Percentiles rank a stretch among this genome's conserved stretches.
Evolutionary conservation across 768 basidiomycete genomes (phyloP).

Genomic region (Amanita brunnescens): DNA sequence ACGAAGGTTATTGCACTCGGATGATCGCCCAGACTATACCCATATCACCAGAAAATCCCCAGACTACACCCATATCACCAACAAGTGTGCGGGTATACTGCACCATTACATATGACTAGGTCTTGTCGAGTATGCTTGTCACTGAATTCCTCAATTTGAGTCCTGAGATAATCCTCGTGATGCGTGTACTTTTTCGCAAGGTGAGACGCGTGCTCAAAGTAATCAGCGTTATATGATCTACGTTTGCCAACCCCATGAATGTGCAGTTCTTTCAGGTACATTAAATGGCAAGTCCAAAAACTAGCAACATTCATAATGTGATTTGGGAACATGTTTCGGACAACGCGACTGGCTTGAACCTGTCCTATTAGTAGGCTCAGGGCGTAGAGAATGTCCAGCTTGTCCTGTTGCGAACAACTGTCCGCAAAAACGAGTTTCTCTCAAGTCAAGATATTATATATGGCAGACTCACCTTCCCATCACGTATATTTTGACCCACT

Average conservation of each 20-base stretch:
- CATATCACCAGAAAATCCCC: no score
- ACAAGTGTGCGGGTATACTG: no score
- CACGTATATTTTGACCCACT: slow-evolving; percentile 79
- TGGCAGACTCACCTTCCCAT: slow-evolving; percentile 69
- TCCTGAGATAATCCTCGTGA: slow-evolving; percentile 89
- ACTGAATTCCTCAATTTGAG: slow-evolving; percentile 97
- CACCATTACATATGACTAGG: no score
- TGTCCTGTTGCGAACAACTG: slow-evolving; percentile 75
- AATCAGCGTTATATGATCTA: slow-evolving; percentile 97
- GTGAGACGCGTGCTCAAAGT: slow-evolving; percentile 91
- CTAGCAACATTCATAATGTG: no score
- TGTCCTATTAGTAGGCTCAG: slow-evolving; percentile 86
- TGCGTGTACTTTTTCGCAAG: slow-evolving; percentile 85
- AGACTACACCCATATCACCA: no score
- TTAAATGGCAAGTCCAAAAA: slow-evolving; percentile 91
- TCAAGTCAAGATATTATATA: no score
- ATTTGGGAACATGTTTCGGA: slow-evolving; percentile 78
- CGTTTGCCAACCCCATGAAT: slow-evolving; percentile 82
- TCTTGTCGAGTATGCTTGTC: no score
- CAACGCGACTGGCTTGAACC: slow-evolving; percentile 91
- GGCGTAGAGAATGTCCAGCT: slow-evolving; percentile 85
- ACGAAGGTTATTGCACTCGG: no score
- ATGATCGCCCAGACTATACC: no score
- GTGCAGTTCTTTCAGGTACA: slow-evolving; percentile 94
- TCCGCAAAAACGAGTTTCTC: no score